Evolutionary conservation across 78 protist genomes (phyloP), one percentile per base, ranked within the genome.

Genomic region (Ministeria vibrans): DNA sequence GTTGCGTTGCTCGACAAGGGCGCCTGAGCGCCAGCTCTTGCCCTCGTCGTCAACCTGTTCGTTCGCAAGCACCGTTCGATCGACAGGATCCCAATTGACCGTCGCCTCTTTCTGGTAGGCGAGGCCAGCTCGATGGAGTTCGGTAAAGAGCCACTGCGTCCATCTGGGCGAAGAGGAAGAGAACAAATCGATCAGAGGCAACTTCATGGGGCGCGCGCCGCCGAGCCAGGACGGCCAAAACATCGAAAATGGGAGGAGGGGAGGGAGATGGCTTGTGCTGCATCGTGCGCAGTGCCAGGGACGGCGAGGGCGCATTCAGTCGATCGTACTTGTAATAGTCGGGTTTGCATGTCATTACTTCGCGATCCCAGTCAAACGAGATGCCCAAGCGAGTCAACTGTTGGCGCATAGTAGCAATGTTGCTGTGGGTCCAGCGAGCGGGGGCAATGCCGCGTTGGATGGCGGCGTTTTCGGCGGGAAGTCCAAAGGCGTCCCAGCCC

Each of bases 401-500:
- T 18, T 22, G 41, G n/a, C 55, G 42, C 96, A 93, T 93, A 63
- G 82, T 61, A 22, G 62, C 85, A 0, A 90, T 90, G 80, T 93
- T 93, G n/a, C 36, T 51, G 45, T 71, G 11, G 0, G 96, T 93
- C 96, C 96, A 93, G 11, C 28, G 83, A 9, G 55, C 59, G 2
- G 96, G 91, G 1, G 80, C 45, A 20, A 88, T 73, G n/a, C 84
- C 78, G 38, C 91, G 84, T 18, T 83, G 88, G 30, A 90, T 83
- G 0, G 96, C 96, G 0, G 96, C 96, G 75, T 93, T 93, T 66
- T 93, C 96, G 34, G 96, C 96, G 9, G 96, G 96, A 42, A 93
- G 79, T 4, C 96, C 96, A 77, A 93, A 93, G 3, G 96, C 88
- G 68, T 93, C 96, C 91, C 91, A 93, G 0, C 96, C 96, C 91